These are phyloP conservation scores for Capsella rubella DNA, from an alignment of 441 rosid genomes.

Conservation along the genomic window DNA sequence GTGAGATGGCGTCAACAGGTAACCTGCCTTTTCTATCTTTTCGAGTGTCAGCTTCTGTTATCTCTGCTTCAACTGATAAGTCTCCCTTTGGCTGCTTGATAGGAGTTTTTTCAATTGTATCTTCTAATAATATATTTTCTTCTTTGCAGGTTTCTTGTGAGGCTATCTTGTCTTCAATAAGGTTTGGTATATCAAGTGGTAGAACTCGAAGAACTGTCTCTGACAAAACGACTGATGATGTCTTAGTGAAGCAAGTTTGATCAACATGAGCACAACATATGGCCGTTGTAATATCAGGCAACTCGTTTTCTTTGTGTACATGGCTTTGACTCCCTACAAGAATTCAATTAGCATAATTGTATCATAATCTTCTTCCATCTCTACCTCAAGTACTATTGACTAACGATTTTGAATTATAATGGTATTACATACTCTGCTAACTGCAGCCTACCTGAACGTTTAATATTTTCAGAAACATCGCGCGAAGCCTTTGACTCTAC, in stretches of 20 bases:
- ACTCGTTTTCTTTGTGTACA: constrained; percentile 39
- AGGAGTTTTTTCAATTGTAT: constrained; percentile 39
- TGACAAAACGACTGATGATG: constrained; percentile 46
- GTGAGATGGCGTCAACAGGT: constrained; percentile 56
- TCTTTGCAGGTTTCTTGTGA: constrained; percentile 47
- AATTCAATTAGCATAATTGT: not conserved
- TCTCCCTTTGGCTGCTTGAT: constrained; percentile 49
- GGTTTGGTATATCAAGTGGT: constrained; percentile 44
- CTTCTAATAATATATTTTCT: constrained; percentile 49
- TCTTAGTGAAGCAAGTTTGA: constrained; percentile 44
- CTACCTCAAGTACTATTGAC: constrained; percentile 5
- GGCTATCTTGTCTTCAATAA: constrained; percentile 43
- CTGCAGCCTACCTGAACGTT: constrained; percentile 53
- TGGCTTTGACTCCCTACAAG: constrained; percentile 58
- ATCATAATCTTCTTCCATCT: constrained; percentile 7
- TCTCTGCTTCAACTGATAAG: constrained; percentile 48
- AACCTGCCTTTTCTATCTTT: constrained; percentile 50
- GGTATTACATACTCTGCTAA: constrained; percentile 6
- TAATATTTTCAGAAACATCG: constrained; percentile 49
- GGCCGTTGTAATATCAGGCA: constrained; percentile 40
- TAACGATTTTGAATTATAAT: not conserved
- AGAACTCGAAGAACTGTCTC: constrained; percentile 42
- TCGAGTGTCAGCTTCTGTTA: constrained; percentile 47
- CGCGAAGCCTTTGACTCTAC: constrained; percentile 41
- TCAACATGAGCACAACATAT: constrained; percentile 43